These are phyloP conservation scores for Prorocentrum cordatum DNA, from an alignment of 169 alveolate genomes.

Conservation along the genomic window DNA sequence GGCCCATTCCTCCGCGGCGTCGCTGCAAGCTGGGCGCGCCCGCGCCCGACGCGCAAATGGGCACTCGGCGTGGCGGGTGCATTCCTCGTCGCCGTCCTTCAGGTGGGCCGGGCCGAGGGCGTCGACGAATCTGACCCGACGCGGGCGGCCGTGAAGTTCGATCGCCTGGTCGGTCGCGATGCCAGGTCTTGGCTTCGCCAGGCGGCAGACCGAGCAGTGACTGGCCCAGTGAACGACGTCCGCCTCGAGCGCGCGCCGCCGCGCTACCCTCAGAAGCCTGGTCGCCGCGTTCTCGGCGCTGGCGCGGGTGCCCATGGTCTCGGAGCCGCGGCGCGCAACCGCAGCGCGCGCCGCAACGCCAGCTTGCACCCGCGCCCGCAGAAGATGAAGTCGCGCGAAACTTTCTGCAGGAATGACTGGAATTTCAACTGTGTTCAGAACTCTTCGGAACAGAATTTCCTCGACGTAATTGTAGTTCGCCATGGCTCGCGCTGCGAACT, in stretches of 20 bases:
- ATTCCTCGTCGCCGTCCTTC: background rate
- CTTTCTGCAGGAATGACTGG: background rate
- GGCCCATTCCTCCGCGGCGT: background rate
- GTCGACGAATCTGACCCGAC: background rate
- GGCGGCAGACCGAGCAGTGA: background rate
- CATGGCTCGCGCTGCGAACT: background rate
- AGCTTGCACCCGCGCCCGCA: background rate
- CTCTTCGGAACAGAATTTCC: background rate
- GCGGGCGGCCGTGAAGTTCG: background rate
- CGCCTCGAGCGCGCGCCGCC: background rate
- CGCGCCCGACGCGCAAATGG: background rate
- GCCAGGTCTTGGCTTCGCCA: background rate
- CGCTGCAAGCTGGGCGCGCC: background rate
- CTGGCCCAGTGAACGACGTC: background rate
- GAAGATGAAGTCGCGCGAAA: background rate
- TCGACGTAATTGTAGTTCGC: background rate
- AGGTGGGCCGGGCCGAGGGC: background rate
- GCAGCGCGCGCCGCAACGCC: background rate
- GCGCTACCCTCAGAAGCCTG: background rate
- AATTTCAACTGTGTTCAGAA: background rate
- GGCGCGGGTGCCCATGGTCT: background rate
- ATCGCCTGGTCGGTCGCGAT: background rate
- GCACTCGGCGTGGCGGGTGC: background rate
- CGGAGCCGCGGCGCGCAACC: background rate
- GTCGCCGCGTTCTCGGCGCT: background rate